These are phyloP conservation scores for Marasmius tenuissimus DNA, from an alignment of 1,284 basidiomycete species.

Conservation along the genomic window DNA sequence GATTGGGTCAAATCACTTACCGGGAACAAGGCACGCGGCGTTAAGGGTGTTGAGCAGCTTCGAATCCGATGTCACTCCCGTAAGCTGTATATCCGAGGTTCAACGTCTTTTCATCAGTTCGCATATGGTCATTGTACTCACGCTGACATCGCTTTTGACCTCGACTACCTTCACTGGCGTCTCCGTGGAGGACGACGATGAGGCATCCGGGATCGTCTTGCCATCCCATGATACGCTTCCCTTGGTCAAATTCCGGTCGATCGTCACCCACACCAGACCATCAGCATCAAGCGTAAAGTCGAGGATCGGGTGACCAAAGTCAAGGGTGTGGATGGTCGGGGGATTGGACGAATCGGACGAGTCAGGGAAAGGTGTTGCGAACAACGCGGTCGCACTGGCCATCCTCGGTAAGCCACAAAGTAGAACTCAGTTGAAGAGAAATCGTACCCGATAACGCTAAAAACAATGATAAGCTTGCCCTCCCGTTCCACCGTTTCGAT, in stretches of 20 bases:
- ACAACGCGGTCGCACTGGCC: slow-evolving; percentile 68
- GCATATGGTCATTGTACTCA: slow-evolving; percentile 12
- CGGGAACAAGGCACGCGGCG: slow-evolving; percentile 34
- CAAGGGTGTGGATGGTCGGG: slow-evolving; percentile 38
- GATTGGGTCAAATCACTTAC: slow-evolving; percentile 23
- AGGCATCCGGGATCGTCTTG: slow-evolving; percentile 1
- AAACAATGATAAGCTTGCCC: slow-evolving; percentile 47
- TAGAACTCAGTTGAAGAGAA: background rate
- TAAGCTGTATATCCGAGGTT: background rate
- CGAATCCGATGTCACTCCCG: background rate
- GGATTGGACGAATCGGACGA: slow-evolving; percentile 26
- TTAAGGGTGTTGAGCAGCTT: slow-evolving; percentile 32
- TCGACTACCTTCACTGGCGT: slow-evolving; percentile 20
- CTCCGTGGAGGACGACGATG: background rate
- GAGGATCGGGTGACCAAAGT: slow-evolving; percentile 58
- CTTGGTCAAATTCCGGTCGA: slow-evolving; percentile 48
- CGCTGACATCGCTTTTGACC: slow-evolving; percentile 26
- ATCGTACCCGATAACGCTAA: slow-evolving; percentile 68
- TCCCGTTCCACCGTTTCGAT: slow-evolving; percentile 42
- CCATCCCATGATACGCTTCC: background rate
- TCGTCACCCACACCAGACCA: slow-evolving; percentile 44
- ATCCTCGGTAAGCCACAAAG: slow-evolving; percentile 2
- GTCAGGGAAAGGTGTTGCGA: slow-evolving; percentile 40
- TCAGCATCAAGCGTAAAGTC: slow-evolving; percentile 50
- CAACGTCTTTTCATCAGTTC: background rate